A percentile compares a stretch with the other conserved stretches of the same genome.
These are phyloP conservation scores for Linnemannia exigua DNA, from an alignment of 192 early-diverging fungal species.

Conservation along the genomic window DNA sequence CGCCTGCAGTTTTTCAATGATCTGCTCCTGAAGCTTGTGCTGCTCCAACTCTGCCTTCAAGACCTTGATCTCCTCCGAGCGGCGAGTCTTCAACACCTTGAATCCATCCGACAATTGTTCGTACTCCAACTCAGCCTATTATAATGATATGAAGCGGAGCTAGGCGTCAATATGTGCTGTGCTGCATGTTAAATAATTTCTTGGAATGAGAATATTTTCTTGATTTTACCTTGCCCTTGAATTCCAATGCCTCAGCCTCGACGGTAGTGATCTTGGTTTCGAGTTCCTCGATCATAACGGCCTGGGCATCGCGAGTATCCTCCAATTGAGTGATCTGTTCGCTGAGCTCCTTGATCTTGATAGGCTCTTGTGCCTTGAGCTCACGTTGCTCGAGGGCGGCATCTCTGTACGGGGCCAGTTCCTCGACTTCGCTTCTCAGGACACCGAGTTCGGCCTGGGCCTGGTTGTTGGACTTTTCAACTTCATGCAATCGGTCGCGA, in stretches of 20 bases:
- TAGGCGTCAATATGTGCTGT: neutral
- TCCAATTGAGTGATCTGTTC: constrained; percentile 44
- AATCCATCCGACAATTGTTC: constrained; percentile 50
- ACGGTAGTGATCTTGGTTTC: constrained; percentile 54
- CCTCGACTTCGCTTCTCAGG: constrained; percentile 34
- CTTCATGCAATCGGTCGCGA: constrained; percentile 30
- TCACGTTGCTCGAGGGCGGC: constrained; percentile 39
- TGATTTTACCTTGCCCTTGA: constrained; percentile 53
- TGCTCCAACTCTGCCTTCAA: constrained; percentile 54
- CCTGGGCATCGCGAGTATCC: constrained; percentile 49
- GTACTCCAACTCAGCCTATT: constrained; percentile 47
- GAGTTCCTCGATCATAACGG: constrained; percentile 46
- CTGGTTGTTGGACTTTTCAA: constrained; percentile 25
- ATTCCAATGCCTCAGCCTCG: constrained; percentile 51
- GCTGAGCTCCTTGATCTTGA: constrained; percentile 44
- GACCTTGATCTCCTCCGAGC: constrained; percentile 45
- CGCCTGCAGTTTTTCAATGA: constrained; percentile 50
- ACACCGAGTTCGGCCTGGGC: constrained; percentile 27
- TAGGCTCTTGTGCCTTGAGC: constrained; percentile 31
- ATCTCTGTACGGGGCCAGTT: constrained; percentile 40
- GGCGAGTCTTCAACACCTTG: constrained; percentile 50
- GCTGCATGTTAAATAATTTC: too few species aligned
- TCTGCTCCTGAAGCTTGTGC: constrained; percentile 54
- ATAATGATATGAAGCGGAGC: neutral
- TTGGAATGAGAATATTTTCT: too few species aligned